A percentile compares a stretch with the other conserved stretches of the same genome.
Evolutionary conservation across 257 asterid genomes (phyloP).

Genomic region (Paulownia fortunei): DNA sequence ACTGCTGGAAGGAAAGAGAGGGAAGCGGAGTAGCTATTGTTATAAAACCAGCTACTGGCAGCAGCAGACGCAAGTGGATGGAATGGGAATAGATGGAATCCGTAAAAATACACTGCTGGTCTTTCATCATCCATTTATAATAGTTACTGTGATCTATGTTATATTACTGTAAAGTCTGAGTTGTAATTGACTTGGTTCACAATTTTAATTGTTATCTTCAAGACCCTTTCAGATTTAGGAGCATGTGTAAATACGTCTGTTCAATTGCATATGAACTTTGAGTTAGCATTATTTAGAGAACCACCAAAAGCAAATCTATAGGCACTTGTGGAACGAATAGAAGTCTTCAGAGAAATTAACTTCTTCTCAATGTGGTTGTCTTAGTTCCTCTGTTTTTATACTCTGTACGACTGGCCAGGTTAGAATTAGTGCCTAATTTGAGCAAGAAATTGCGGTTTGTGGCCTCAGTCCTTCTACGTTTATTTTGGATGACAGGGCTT

Average conservation of each 20-base stretch:
- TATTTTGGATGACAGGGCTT: no score
- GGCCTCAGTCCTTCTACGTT: no score
- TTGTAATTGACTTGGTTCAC: neutral
- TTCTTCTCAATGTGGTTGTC: no score
- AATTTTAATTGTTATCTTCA: neutral
- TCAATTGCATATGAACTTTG: no score
- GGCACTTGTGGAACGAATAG: neutral
- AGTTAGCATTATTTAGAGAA: no score
- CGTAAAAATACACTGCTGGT: neutral
- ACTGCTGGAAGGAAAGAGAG: conserved; percentile 13
- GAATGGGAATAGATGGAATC: conserved; percentile 9
- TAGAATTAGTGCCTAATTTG: neutral
- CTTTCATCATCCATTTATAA: neutral
- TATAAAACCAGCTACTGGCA: neutral
- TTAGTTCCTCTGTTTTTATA: neutral
- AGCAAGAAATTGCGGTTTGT: no score
- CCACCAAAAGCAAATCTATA: no score
- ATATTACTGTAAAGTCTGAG: neutral
- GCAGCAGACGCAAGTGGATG: neutral
- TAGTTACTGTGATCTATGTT: neutral
- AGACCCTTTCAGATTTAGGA: neutral
- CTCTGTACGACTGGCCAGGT: neutral
- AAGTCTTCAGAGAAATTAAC: no score
- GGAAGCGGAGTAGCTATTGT: neutral
- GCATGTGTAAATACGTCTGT: neutral